Percentiles rank a stretch among this genome's conserved stretches.
These are phyloP conservation scores for Tylopilus cervinicoccineus DNA, from an alignment of 768 basidiomycete species.

Conservation along the genomic window DNA sequence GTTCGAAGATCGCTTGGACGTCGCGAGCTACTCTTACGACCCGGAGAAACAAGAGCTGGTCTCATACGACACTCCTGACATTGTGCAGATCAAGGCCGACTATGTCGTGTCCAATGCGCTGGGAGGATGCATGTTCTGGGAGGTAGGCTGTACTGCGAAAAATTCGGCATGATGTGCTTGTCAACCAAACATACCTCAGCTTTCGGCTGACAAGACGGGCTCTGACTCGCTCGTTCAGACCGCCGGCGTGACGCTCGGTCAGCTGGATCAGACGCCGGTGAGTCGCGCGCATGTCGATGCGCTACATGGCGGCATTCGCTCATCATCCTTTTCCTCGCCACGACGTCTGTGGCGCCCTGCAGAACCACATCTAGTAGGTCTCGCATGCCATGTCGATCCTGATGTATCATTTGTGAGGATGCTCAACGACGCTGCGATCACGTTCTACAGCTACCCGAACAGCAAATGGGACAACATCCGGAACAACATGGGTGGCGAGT, in stretches of 20 bases:
- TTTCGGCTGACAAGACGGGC: constrained; percentile 60
- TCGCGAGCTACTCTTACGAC: constrained; percentile 80
- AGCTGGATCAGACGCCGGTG: constrained; percentile 52
- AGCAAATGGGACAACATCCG: constrained; percentile 72
- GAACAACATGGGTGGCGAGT: constrained; percentile 53
- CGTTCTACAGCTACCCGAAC: constrained; percentile 52
- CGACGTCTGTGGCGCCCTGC: neutral
- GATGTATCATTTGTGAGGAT: neutral
- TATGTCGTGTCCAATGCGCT: constrained; percentile 61
- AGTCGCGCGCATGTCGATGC: neutral
- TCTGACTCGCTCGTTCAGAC: constrained; percentile 55
- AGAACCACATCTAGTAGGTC: constrained; percentile 58
- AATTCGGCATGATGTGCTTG: neutral
- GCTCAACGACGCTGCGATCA: neutral
- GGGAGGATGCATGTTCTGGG: constrained; percentile 75
- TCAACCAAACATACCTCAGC: constrained; percentile 16
- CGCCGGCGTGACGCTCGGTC: constrained; percentile 43
- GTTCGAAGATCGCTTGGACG: constrained; percentile 61
- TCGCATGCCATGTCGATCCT: neutral
- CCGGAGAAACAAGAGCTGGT: constrained; percentile 61
- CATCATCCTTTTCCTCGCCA: no score
- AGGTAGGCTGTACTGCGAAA: constrained; percentile 26
- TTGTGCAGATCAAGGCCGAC: constrained; percentile 61
- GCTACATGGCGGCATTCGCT: neutral
- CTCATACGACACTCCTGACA: constrained; percentile 71